A percentile compares a stretch with the other conserved stretches of the same genome.
Conservation (phyloP, 2,329 filamentous ascomycete genomes). For the Capronia epimyces region DNA sequence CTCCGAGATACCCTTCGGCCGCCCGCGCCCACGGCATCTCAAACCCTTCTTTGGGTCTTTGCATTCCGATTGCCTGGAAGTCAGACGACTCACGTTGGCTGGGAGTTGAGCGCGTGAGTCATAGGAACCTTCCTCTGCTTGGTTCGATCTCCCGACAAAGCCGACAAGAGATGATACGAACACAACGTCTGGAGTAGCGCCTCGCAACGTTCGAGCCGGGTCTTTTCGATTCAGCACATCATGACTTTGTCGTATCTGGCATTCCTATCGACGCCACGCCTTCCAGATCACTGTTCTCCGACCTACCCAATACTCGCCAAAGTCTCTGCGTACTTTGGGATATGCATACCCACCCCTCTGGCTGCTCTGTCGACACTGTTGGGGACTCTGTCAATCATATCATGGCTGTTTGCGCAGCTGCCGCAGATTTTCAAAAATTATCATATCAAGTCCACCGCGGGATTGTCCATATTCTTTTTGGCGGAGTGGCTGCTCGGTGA, state of each 20-base stretch:
- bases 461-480: constrained; percentile 60
- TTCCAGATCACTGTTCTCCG: constrained; percentile 58
- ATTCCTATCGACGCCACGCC: constrained; percentile 23
- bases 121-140: not conserved
- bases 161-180: constrained; percentile 12
- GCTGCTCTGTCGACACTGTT: constrained; percentile 57
- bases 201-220: not conserved
- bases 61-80: not conserved
- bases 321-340: constrained; percentile 56
- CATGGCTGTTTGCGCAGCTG: constrained; percentile 65
- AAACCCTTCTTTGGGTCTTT: too few relatives aligned
- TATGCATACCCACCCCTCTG: constrained; percentile 59
- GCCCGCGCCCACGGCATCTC: not conserved
- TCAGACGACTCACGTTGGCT: not conserved
- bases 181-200: not conserved
- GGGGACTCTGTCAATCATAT: constrained; percentile 58
- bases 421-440: constrained; percentile 67
- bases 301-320: constrained; percentile 52
- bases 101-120: not conserved
- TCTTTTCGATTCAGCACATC: not conserved
- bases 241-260: constrained; percentile 13
- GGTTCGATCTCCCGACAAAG: not conserved
- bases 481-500: constrained; percentile 63
- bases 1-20: not conserved
- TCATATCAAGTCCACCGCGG: constrained; percentile 57